Evolutionary conservation across 192 early-diverging fungal genomes (phyloP), one percentile per base, ranked within the genome.

Genomic region (Thamnidium elegans): DNA sequence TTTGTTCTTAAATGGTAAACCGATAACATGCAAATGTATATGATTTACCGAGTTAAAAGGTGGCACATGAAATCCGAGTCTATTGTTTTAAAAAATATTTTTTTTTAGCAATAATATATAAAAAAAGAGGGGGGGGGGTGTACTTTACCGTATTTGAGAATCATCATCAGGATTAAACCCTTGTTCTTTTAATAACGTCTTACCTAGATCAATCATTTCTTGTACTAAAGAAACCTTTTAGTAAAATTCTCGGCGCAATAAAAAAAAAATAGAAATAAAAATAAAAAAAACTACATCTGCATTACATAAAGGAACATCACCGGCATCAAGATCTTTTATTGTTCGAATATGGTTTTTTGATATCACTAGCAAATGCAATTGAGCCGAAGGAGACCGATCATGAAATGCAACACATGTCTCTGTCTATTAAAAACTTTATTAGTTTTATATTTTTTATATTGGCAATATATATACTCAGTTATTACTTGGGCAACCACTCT

Each of bases 31-130:
- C 15, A 90, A 63, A 68, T 90, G 90, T 21, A 91, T 65, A 77
- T 91, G 89, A 19, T 76, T 36, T n/a, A 91, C 76, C 3, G 79
- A 79, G 32, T 79, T 85, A 67, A 86, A 91, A 0, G 87, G 88
- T 11, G 90, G 90, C 5, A 88, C 69, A 63, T 91, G 90, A 66
- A 90, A 91, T 8, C 90, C 88, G 8, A 89, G 36, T 10, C 79
- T 81, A 65, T 34, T 42, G 20, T 44, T 26, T 36, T 19, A 32
- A 30, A 58, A 45, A 42, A 7, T 47, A n/a, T 19, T 17, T 36
- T 56, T 4, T 59, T 34, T 17, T 62, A 14, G 17, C 21, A 31
- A 39, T 13, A 48, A 9, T 44, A 39, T n/a, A 14, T 15, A n/a
- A 6, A 26, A 6, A 20, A 10, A 10, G n/a, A n/a, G n/a, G n/a